phyloP scores from a whole-genome alignment of 2,329 filamentous ascomycete genomes.

The Atkinsonella texensis region DNA sequence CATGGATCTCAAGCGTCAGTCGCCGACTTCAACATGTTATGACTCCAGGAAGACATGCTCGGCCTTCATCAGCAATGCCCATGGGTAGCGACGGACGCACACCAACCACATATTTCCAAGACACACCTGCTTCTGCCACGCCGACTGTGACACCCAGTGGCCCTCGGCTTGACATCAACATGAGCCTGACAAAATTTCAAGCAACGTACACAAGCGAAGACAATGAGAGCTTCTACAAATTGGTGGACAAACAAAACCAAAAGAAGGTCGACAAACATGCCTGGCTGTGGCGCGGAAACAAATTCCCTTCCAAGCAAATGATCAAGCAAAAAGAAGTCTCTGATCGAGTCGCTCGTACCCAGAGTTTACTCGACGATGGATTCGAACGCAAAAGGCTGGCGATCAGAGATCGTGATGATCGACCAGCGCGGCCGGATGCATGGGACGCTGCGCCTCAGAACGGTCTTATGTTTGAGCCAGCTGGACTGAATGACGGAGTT shows the following conservation, averaged over 20 bases:
- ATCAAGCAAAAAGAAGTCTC: constrained; percentile 54
- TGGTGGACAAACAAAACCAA: constrained; percentile 82
- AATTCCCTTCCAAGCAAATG: constrained; percentile 70
- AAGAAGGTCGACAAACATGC: constrained; percentile 74
- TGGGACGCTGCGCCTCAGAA: constrained; percentile 72
- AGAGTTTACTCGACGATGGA: constrained; percentile 42
- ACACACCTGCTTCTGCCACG: constrained; percentile 56
- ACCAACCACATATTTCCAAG: constrained; percentile 54
- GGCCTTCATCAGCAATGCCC: constrained; percentile 13
- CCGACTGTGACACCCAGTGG: constrained; percentile 26
- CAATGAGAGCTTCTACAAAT: constrained; percentile 89
- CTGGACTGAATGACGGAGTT: constrained; percentile 46
- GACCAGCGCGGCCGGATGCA: constrained; percentile 64
- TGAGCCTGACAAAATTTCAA: constrained; percentile 79
- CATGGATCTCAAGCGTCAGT: constrained; percentile 78
- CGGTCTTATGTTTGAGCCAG: constrained; percentile 72
- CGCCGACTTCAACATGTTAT: constrained; percentile 63
- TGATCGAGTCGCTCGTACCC: constrained; percentile 34
- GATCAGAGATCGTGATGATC: constrained; percentile 54
- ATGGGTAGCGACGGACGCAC: constrained; percentile 34
- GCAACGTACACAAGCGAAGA: constrained; percentile 93
- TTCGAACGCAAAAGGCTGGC: constrained; percentile 46
- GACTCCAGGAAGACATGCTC: constrained; percentile 52
- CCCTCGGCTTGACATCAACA: constrained; percentile 54
- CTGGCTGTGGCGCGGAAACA: constrained; percentile 84